phyloP scores from a whole-genome alignment of 2,329 filamentous ascomycete species.

The Monosporascus sp. region DNA sequence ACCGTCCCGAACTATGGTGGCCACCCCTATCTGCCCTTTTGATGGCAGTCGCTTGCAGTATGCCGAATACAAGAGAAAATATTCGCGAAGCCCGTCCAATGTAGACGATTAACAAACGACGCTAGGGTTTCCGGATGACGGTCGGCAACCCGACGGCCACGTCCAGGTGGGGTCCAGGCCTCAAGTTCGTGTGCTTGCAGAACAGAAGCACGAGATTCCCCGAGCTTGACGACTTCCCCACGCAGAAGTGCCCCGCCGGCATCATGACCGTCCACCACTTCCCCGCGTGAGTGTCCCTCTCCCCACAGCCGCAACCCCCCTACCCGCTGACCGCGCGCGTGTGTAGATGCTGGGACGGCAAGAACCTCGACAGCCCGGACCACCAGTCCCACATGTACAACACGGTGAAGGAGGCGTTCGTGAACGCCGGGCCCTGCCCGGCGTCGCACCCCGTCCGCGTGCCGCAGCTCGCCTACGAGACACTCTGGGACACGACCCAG shows the following conservation, averaged over 20 bases:
- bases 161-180: slow-evolving; percentile 28
- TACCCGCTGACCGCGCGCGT: slow-evolving; percentile 1
- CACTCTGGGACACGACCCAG: slow-evolving; percentile 38
- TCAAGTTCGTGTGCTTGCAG: slow-evolving; percentile 38
- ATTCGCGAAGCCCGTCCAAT: neutral
- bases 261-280: slow-evolving; percentile 40
- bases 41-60: no score
- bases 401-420: slow-evolving; percentile 24
- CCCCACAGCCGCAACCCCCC: neutral
- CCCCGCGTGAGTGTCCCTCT: slow-evolving; percentile 23
- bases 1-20: neutral
- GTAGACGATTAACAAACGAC: slow-evolving; percentile 1
- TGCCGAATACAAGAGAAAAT: neutral
- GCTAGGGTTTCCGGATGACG: slow-evolving; percentile 39
- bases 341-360: slow-evolving; percentile 40
- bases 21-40: neutral
- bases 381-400: slow-evolving; percentile 28
- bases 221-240: slow-evolving; percentile 36
- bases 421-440: slow-evolving; percentile 30
- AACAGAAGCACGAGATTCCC: slow-evolving; percentile 34
- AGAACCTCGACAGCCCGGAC: slow-evolving; percentile 35
- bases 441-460: slow-evolving; percentile 36
- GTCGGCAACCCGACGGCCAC: slow-evolving; percentile 30
- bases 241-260: slow-evolving; percentile 32
- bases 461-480: slow-evolving; percentile 38